A percentile compares a stretch with the other conserved stretches of the same genome.
Evolutionary conservation across 2,329 filamentous ascomycete genomes (phyloP).

Genomic region (Cladosporium sp.): DNA sequence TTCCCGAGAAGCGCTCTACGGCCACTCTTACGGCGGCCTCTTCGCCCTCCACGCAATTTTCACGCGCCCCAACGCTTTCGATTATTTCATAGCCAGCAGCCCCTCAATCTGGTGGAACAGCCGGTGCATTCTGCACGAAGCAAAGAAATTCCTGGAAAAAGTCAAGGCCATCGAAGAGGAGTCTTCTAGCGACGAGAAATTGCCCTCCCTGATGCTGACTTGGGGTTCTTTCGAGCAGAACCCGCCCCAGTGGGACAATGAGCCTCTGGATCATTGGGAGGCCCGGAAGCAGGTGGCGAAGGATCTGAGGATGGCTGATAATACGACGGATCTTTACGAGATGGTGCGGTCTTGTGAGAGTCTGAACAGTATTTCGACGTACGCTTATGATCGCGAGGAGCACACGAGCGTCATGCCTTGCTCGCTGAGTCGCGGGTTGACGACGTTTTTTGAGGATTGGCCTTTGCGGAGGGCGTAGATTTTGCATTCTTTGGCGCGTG

Average conservation of each 20-base stretch:
- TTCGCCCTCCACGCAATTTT: slow-evolving; percentile 45
- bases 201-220: slow-evolving; percentile 30
- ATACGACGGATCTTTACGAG: slow-evolving; percentile 22
- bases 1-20: slow-evolving; percentile 42
- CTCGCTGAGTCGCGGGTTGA: slow-evolving; percentile 22
- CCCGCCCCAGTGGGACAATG: slow-evolving; percentile 24
- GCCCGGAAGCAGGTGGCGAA: slow-evolving; percentile 17
- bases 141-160: slow-evolving; percentile 24
- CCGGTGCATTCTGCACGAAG: slow-evolving; percentile 30
- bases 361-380: slow-evolving; percentile 17
- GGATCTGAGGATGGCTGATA: slow-evolving; percentile 25
- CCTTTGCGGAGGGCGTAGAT: background rate
- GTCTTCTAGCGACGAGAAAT: background rate
- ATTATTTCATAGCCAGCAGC: slow-evolving; percentile 43
- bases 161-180: slow-evolving; percentile 22
- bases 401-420: slow-evolving; percentile 31
- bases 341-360: slow-evolving; percentile 16
- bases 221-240: slow-evolving; percentile 34
- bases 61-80: slow-evolving; percentile 38
- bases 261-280: slow-evolving; percentile 30
- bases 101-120: slow-evolving; percentile 48
- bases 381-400: slow-evolving; percentile 29
- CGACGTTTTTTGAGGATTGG: slow-evolving; percentile 14
- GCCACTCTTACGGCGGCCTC: slow-evolving; percentile 48
- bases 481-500: too few species aligned